These are phyloP conservation scores for Claviceps digitariae DNA, from an alignment of 2,329 filamentous ascomycete genomes.

Conservation along the genomic window DNA sequence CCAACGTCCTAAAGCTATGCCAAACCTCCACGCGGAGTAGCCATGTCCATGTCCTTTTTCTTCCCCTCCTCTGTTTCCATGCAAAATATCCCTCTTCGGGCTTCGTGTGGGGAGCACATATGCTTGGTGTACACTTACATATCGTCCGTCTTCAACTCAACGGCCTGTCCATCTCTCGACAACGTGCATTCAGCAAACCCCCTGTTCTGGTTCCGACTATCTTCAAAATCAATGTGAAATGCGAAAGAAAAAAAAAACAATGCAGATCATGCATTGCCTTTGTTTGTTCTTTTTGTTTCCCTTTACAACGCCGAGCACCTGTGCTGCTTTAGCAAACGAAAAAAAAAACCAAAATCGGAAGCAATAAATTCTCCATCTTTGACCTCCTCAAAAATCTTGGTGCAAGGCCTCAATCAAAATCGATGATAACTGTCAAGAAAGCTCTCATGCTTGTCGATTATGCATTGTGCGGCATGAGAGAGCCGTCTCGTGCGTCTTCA, in stretches of 20 bases:
- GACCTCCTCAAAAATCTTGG: neutral
- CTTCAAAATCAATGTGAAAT: neutral
- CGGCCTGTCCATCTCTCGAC: neutral
- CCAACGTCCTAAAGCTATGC: neutral
- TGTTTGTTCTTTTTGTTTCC: neutral
- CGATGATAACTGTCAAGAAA: neutral
- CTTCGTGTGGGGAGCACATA: neutral
- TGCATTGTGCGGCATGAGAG: neutral
- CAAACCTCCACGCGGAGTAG: neutral
- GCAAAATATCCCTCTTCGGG: neutral
- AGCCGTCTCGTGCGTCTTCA: neutral
- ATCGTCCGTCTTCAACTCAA: neutral
- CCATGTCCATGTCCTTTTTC: neutral
- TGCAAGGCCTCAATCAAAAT: neutral
- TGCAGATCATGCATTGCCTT: neutral
- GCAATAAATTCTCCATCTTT: neutral
- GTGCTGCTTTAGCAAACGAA: conserved; percentile 1
- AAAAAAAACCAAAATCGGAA: neutral
- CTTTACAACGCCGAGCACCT: conserved; percentile 5
- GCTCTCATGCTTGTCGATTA: neutral
- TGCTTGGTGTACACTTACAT: neutral
- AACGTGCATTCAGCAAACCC: neutral
- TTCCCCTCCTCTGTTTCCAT: neutral
- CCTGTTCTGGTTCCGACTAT: neutral
- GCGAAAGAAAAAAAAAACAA: neutral